phyloP scores from a whole-genome alignment of 257 asterid species.

The Capsicum pubescens region DNA sequence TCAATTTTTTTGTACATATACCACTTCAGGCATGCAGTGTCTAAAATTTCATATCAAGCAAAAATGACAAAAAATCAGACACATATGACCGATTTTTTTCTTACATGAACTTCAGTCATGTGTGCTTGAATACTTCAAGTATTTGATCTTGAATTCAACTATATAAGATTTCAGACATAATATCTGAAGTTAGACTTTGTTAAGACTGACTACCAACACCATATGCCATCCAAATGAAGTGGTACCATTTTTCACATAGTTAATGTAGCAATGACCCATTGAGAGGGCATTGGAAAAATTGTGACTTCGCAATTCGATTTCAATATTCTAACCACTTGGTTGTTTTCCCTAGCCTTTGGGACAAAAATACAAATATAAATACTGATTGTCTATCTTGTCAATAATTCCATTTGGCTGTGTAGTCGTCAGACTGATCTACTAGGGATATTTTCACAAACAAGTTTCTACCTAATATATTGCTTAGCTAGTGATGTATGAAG shows the following conservation, averaged over 20 bases:
- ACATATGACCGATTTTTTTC: background rate
- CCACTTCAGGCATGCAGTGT: no score
- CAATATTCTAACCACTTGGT: background rate
- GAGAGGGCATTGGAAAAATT: background rate
- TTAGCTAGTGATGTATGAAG: background rate
- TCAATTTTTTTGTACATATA: no score
- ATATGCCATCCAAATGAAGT: no score
- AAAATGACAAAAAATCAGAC: no score
- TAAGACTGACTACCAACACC: background rate
- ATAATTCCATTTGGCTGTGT: slow-evolving; percentile 11
- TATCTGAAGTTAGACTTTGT: background rate
- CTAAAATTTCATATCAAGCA: no score
- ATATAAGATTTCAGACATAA: background rate
- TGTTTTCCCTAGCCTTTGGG: background rate
- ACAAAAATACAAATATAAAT: background rate
- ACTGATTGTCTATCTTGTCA: background rate
- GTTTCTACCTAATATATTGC: background rate
- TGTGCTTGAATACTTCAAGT: background rate
- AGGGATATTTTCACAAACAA: background rate
- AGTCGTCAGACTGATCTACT: background rate
- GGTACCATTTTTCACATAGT: background rate
- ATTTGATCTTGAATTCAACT: background rate
- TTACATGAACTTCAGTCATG: background rate
- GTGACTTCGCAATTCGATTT: background rate
- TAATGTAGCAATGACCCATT: background rate